Evolutionary conservation across 495 filamentous ascomycete species (phyloP).

Genomic region (Xylaria telfairii): DNA sequence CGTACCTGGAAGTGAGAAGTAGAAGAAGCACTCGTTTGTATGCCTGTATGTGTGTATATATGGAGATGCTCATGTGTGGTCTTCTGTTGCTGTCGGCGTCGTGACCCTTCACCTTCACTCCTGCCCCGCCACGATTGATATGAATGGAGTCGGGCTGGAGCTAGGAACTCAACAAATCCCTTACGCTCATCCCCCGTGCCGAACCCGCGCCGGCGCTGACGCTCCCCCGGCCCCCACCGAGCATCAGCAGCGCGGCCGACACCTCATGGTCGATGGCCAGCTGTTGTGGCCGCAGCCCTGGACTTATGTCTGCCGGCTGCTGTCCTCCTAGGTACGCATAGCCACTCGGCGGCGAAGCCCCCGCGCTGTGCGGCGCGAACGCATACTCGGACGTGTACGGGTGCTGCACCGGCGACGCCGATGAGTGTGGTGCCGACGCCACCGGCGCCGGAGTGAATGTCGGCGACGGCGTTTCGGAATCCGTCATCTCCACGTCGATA

Average conservation of each 20-base stretch:
- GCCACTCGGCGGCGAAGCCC: slow-evolving; percentile 36
- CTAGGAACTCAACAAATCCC: slow-evolving; percentile 75
- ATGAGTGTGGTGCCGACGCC: slow-evolving; percentile 51
- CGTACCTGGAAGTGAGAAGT: too few relatives aligned
- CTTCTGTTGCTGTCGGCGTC: too few relatives aligned
- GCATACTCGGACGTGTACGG: slow-evolving; percentile 12
- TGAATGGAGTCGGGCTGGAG: too few relatives aligned
- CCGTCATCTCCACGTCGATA: slow-evolving; percentile 54
- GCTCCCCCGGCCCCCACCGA: slow-evolving; percentile 62
- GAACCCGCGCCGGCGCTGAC: slow-evolving; percentile 66
- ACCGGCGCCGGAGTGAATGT: slow-evolving; percentile 34
- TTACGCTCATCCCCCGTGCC: slow-evolving; percentile 29
- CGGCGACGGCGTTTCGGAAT: slow-evolving; percentile 45
- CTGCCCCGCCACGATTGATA: too few relatives aligned
- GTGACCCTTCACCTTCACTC: too few relatives aligned
- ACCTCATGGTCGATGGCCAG: slow-evolving; percentile 74
- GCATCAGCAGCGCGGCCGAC: slow-evolving; percentile 78
- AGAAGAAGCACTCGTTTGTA: neutral
- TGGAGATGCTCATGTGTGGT: too few relatives aligned
- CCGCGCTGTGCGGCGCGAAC: slow-evolving; percentile 24
- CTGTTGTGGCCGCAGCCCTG: slow-evolving; percentile 50
- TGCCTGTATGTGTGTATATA: neutral
- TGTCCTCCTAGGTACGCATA: neutral
- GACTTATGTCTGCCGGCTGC: too few relatives aligned
- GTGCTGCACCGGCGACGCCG: slow-evolving; percentile 44